Conservation (phyloP, 306 rosid species). For the Castanea crenata region DNA sequence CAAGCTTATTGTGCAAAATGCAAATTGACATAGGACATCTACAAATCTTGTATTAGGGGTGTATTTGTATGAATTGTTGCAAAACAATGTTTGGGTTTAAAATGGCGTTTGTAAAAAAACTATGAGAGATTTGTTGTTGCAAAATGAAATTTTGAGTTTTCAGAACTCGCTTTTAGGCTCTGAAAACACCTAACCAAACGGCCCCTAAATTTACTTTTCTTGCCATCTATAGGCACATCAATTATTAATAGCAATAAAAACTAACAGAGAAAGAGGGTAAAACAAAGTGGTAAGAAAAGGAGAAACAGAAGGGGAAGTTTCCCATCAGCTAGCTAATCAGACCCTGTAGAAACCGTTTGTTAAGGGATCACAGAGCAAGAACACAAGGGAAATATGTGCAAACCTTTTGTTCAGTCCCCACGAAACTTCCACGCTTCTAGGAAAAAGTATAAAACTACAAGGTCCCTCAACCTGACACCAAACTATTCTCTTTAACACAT, state of each 20-base stretch:
- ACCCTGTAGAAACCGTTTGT: slow-evolving; percentile 4
- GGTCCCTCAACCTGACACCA: slow-evolving; percentile 21
- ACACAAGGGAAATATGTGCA: background rate
- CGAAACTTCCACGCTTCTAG: slow-evolving; percentile 24
- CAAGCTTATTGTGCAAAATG: background rate
- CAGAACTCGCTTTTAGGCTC: no score
- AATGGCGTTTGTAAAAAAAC: no score
- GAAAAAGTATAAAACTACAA: background rate
- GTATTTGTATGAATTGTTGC: no score
- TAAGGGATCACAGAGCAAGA: background rate
- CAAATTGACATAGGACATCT: background rate
- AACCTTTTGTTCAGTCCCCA: background rate
- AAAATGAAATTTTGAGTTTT: no score
- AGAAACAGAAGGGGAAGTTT: background rate
- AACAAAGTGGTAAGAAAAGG: background rate
- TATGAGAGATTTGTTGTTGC: no score
- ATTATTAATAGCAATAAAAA: background rate
- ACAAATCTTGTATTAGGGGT: background rate
- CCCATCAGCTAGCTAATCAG: background rate
- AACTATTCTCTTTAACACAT: background rate
- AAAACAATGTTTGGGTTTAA: no score
- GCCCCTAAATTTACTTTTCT: background rate
- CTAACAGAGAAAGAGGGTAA: background rate
- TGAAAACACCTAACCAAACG: no score
- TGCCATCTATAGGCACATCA: background rate